Base-by-base conservation (phyloP, 768 basidiomycete species). In the Tulasnella sp. region DNA sequence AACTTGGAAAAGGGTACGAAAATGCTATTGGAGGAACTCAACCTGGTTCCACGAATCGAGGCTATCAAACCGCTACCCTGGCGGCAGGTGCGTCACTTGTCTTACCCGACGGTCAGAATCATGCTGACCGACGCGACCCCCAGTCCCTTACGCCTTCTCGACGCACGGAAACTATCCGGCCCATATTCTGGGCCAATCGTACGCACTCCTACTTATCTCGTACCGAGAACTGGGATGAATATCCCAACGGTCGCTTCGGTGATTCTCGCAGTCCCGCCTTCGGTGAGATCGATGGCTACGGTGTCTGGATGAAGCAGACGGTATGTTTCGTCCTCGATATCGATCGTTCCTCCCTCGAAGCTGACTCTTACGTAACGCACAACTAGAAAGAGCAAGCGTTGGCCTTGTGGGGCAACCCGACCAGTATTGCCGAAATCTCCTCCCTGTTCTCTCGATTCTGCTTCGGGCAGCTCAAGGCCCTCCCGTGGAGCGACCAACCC, bases 161-260 rank as follows among this genome's bases (percentile, higher is more conserved):
- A 57, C 84, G 94, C 49, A 75, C 81, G 62, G 96, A 99, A 71
- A 84, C 79, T 46, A 98, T 94, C 62, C 84, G 96, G 32, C 96
- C 96, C 2, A 98, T 99, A 66, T 98, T 98, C 75, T 98, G 94
- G 93, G 91, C 96, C 11, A 98, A 99, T 72, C 78, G 94, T 36
- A 79, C 91, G 35, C 86, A 92, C 66, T 96, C 92, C 1, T 98
- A 98, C 68, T 75, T 98, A 43, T 88, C 88, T 6, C 84, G 94
- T 53, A 98, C 96, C 12, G 92, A 96, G 67, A 89, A 96, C 66
- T 99, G 96, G 96, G 96, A 99, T 67, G 94, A 98, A 68, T 98
- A 96, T 69, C 96, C 96, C 49, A 99, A 99, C 68, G 96, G 96
- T 55, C 88, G 96, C 63, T 99, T 94, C 66, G 96, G 96, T 64